Evolutionary conservation across 805 yeast species (phyloP), one percentile per base, ranked within the genome.

Genomic region (Teunomyces funiuensis): DNA sequence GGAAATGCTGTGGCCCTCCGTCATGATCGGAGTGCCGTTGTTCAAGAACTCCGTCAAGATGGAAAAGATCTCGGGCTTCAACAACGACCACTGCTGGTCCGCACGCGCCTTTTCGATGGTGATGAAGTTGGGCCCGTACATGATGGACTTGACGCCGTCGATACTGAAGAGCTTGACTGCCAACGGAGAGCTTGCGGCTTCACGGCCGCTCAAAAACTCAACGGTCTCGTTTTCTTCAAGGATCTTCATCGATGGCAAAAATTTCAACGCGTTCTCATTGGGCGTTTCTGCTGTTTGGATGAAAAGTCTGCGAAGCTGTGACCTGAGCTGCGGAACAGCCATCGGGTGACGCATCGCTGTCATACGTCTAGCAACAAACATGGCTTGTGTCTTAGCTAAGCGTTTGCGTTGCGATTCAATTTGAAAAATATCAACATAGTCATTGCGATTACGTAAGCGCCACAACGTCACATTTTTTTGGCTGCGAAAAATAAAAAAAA

Each of bases 281-380:
- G 96, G 96, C 0, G 96, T 88, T 22, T 82, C 79, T 25, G 84
- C 82, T 0, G 96, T 88, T 58, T 87, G 95, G 33, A 88, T 88
- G 60, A 82, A 84, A 23, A 84, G 57, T 33, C 34, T 47, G 13
- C 60, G 29, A 16, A 36, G 13, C 31, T n/a, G 34, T 5, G n/a
- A n/a, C n/a, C n/a, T n/a, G n/a, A n/a, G n/a, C n/a, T n/a, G n/a
- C n/a, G n/a, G n/a, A n/a, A n/a, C n/a, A n/a, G n/a, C n/a, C n/a
- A n/a, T n/a, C n/a, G n/a, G n/a, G n/a, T n/a, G n/a, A n/a, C 25
- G 34, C 23, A 31, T 31, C 22, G 25, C 34, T n/a, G n/a, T n/a
- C n/a, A n/a, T n/a, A n/a, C n/a, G n/a, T n/a, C 19, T 13, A n/a
- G 19, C 13, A 8, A 6, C 34, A 31, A 19, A 19, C 34, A 31